Base-by-base conservation (phyloP, 495 filamentous ascomycete species). In the Bacidia gigantensis region DNA sequence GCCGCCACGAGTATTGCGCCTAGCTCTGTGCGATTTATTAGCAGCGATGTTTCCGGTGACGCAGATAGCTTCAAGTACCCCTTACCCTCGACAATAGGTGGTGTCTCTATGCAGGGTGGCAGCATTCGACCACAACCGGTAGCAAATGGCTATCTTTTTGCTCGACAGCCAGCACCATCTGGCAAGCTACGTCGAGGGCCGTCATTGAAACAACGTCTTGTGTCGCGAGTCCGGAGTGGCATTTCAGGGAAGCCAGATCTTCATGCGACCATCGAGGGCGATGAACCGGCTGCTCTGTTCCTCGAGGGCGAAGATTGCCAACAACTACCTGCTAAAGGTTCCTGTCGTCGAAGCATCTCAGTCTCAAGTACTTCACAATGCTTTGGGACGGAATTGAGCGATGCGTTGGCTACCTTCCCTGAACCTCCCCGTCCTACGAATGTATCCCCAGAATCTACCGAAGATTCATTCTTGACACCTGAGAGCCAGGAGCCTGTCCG, bases 341-440 rank as follows among this genome's bases (percentile, higher is more conserved):
- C 29, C 29, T 7, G 29, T 35, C 5, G 47, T 20, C 40, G 14
- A 41, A 56, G 47, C 21, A 20, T 39, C 23, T 57, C 55, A 29
- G 54, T 20, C 21, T 35, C 45, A 14, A 26, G 18, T 21, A 54
- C 42, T 20, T 39, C 40, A 2, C 32, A 45, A 5, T 39, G n/a
- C 22, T 38, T 41, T 9, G 50, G 40, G 7, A 50, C 29, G 24
- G 51, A 57, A n/a, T 26, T 56, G 21, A 38, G 53, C 14, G 32
- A 29, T 51, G 29, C 53, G 14, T 47, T 57, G 5, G 44, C 51
- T 5, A 54, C 45, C 45, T 61, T 59, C 14, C 59, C 57, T 2
- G 42, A 47, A 9, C 54, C 59, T 2, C 59, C 59, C 29, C 51
- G 9, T 1, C 53, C 55, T 39, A 42, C 17, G 5, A 3, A 46